phyloP scores from a whole-genome alignment of 345 rosid species.

The Hypericum perforatum region DNA sequence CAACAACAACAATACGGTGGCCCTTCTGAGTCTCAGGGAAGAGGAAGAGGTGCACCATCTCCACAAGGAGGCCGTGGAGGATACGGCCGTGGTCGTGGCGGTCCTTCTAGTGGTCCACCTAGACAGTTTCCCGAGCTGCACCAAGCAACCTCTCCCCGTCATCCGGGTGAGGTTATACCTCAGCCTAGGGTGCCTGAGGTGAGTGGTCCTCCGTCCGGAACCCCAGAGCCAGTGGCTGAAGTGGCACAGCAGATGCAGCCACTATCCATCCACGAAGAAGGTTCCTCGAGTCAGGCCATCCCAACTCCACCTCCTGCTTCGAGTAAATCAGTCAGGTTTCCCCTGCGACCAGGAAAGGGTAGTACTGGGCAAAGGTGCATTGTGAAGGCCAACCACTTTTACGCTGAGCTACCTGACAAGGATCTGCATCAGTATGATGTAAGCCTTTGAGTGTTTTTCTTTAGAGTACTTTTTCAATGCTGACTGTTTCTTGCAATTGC shows the following conservation, averaged over 20 bases:
- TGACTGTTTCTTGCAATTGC: background rate
- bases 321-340: conserved; percentile 29
- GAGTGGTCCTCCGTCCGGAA: conserved; percentile 35
- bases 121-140: conserved; percentile 91
- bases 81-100: conserved; percentile 25
- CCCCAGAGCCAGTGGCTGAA: conserved; percentile 30
- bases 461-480: background rate
- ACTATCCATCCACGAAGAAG: conserved; percentile 44
- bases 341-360: conserved; percentile 25
- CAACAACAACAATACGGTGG: no score
- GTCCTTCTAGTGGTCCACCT: conserved; percentile 42
- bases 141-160: conserved; percentile 76
- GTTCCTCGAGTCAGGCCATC: conserved; percentile 37
- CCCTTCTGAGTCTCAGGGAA: conserved; percentile 27
- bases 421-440: conserved; percentile 33
- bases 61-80: conserved; percentile 62
- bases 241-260: conserved; percentile 38
- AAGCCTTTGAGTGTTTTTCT: conserved; percentile 7
- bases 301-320: conserved; percentile 58
- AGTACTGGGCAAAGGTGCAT: conserved; percentile 24
- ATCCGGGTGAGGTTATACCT: conserved; percentile 44
- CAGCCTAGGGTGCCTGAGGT: conserved; percentile 48
- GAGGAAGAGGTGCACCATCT: conserved; percentile 72
- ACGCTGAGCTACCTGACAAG: conserved; percentile 23
- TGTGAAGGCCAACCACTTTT: conserved; percentile 39